phyloP scores from a whole-genome alignment of 2,329 filamentous ascomycete genomes.

The Paracorniculantispora psalliotae region DNA sequence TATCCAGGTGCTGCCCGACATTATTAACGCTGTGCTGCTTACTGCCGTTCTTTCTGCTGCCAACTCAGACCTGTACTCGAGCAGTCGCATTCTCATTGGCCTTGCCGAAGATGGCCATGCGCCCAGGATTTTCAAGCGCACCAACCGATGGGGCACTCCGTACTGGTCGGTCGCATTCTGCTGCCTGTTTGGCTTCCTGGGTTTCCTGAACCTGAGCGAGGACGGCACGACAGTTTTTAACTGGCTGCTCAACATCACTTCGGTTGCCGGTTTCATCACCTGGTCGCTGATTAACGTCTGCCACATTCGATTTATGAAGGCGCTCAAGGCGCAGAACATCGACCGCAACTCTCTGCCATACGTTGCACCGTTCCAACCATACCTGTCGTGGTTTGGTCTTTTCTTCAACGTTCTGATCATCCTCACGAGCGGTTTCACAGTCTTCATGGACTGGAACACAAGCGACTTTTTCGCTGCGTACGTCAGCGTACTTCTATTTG shows the following conservation, averaged over 20 bases:
- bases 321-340: conserved; percentile 51
- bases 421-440: conserved; percentile 64
- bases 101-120: conserved; percentile 61
- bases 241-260: conserved; percentile 69
- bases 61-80: conserved; percentile 72
- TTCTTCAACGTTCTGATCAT: conserved; percentile 61
- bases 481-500: conserved; percentile 59
- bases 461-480: conserved; percentile 61
- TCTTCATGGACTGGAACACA: conserved; percentile 59
- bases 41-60: conserved; percentile 75
- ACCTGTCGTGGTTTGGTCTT: conserved; percentile 59
- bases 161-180: conserved; percentile 51
- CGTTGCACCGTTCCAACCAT: conserved; percentile 57
- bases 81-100: conserved; percentile 62
- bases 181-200: conserved; percentile 56
- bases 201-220: conserved; percentile 61
- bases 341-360: conserved; percentile 56
- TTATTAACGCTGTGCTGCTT: conserved; percentile 74
- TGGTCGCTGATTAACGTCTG: conserved; percentile 63
- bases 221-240: conserved; percentile 58
- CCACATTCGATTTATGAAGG: conserved; percentile 62
- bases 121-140: conserved; percentile 53
- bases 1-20: conserved; percentile 57
- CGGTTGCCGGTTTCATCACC: conserved; percentile 64
- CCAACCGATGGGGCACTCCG: conserved; percentile 58